Evolutionary conservation across 2,329 filamentous ascomycete species (phyloP), one percentile per base, ranked within the genome.

Genomic region (Arthrobotrys conoides): DNA sequence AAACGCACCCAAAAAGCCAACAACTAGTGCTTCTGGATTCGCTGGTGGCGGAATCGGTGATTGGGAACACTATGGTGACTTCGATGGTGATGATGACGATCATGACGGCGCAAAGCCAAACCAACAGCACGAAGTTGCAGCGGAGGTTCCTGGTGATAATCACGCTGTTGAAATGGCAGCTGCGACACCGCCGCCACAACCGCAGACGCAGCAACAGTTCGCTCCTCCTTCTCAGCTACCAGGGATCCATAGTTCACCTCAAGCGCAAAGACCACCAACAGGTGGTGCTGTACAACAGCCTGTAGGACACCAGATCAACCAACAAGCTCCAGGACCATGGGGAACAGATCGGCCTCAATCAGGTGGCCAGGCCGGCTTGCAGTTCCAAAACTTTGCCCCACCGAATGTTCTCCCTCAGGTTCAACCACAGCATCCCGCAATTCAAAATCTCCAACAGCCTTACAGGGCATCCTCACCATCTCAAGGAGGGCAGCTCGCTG

Each of bases 131-230:
- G 68, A 71, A 30, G 71, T 48, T 41, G 75, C 75, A 27, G 68
- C 53, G 3, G 75, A 78, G 55, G 75, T 78, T 33, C 75, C 68
- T 38, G 68, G 68, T 9, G 75, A 76, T 18, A 76, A 48, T 30
- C 73, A 75, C n/a, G 69, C 76, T n/a, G 76, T 79, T 44, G 76
- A 79, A 44, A 79, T 79, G 76, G 67, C 76, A 8, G 76, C 76
- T 10, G 71, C 27, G 12, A 79, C 76, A 1, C 76, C 76, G 24
- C 76, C 76, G 18, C 76, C 76, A 20, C 55, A 70, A 16, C 76
- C 76, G 20, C 64, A 75, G 61, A 30, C 61, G 14, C 65, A 66
- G n/a, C 64, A 46, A 44, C 61, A 51, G 12, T 66, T 70, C 20
- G 44, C 20, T 14, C 67, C 67, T 38, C 44, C 66, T 33, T 55